A percentile compares a stretch with the other conserved stretches of the same genome.
phyloP scores from a whole-genome alignment of 208 protist species.

The Acanthamoeba castellanii region DNA sequence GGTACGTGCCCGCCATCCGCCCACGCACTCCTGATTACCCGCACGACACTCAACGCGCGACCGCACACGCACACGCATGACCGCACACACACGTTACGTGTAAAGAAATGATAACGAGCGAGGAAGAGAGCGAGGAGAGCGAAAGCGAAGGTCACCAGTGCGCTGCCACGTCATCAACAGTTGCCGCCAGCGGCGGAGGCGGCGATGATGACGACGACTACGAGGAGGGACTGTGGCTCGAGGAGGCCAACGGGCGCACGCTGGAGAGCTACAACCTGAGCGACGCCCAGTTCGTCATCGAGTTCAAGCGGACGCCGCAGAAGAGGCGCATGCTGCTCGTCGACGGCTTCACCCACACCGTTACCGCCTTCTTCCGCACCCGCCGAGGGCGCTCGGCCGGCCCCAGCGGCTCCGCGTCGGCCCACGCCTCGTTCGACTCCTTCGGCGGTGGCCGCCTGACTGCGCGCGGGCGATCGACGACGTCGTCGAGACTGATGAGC shows the following conservation, averaged over 20 bases:
- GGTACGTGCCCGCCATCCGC: not conserved
- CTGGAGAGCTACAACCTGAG: not conserved
- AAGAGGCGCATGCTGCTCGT: slow-evolving; percentile 1
- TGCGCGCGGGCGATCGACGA: not conserved
- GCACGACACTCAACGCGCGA: too few relatives aligned
- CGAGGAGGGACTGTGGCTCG: slow-evolving; percentile 32
- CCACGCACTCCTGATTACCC: not conserved
- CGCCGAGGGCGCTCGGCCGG: not conserved
- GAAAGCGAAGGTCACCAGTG: not conserved
- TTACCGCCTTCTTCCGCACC: not conserved
- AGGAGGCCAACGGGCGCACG: slow-evolving; percentile 7
- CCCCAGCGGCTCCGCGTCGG: not conserved
- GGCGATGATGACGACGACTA: slow-evolving; percentile 21
- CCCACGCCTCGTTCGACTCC: not conserved
- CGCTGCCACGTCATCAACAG: not conserved
- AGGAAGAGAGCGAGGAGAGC: slow-evolving; percentile 33
- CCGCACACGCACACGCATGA: too few relatives aligned
- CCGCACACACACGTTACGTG: not conserved
- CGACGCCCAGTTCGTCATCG: slow-evolving; percentile 2
- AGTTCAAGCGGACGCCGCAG: not conserved
- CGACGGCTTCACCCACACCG: not conserved
- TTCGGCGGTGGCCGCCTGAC: not conserved
- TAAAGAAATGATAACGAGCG: not conserved
- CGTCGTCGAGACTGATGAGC: not conserved
- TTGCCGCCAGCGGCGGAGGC: not conserved